A percentile compares a stretch with the other conserved stretches of the same genome.
These are phyloP conservation scores for Clavariopsis aquatica DNA, from an alignment of 495 filamentous ascomycete genomes.

Conservation along the genomic window DNA sequence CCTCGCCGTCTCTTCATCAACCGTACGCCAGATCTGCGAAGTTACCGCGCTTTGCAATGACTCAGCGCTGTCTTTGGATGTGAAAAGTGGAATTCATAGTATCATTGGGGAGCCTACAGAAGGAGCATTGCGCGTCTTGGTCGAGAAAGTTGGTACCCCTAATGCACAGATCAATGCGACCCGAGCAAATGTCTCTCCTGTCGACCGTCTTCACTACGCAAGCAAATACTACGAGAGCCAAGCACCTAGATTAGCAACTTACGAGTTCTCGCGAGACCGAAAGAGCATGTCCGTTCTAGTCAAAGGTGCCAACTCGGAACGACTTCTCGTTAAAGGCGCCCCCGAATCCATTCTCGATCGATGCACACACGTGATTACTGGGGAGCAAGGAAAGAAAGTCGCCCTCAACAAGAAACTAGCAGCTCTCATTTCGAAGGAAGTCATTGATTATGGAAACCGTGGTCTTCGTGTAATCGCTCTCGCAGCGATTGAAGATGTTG, in stretches of 20 bases:
- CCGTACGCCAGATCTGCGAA: constrained; percentile 77
- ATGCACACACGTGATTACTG: constrained; percentile 76
- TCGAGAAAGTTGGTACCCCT: constrained; percentile 88
- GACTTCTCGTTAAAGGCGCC: constrained; percentile 93
- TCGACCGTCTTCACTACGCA: constrained; percentile 69
- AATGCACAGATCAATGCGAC: constrained; percentile 58
- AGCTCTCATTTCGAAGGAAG: constrained; percentile 69
- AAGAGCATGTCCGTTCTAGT: constrained; percentile 99
- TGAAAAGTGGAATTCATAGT: constrained; percentile 68
- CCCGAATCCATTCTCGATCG: constrained; percentile 92
- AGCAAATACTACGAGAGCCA: constrained; percentile 83
- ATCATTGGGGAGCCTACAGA: constrained; percentile 96
- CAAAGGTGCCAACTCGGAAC: constrained; percentile 63
- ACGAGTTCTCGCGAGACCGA: constrained; percentile 95
- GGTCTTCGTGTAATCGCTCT: constrained; percentile 95
- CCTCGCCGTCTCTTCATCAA: constrained; percentile 72
- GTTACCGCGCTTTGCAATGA: constrained; percentile 91
- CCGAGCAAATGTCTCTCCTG: constrained; percentile 50
- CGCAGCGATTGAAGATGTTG: constrained; percentile 73
- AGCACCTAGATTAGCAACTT: constrained; percentile 75
- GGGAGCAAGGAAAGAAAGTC: constrained; percentile 72
- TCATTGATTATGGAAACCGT: constrained; percentile 85
- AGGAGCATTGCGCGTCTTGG: constrained; percentile 85
- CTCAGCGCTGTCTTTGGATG: constrained; percentile 77
- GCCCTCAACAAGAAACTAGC: constrained; percentile 65